Evolutionary conservation across 2,329 filamentous ascomycete genomes (phyloP), one percentile per base, ranked within the genome.

Genomic region (Aspergillus ustus): DNA sequence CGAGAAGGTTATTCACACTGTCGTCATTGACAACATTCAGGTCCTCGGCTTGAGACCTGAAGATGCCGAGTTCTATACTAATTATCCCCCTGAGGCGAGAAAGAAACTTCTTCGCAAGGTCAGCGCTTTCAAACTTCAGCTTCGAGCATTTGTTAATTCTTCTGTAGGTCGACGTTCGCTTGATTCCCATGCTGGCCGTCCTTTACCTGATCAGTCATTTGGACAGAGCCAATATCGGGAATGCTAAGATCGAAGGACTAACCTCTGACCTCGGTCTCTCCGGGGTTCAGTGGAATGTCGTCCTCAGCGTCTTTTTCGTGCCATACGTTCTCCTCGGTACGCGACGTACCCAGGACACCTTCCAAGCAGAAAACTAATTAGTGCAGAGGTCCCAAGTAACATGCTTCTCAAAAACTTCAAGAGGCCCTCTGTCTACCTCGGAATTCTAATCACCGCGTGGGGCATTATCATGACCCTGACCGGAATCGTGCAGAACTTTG

Each of bases 401-500:
- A 55, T 66, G 56, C 37, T 69, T 5, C 51, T 69, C 9, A 71
- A 69, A 52, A 66, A 62, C 55, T 61, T 73, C n/a, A 56, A 64
- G 40, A 66, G 65, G 8, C 67, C 71, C 2, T 72, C 70, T 3
- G 57, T 72, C 45, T 66, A 71, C 65, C 54, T 76, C 31, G 68
- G 70, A 7, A 68, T 73, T 22, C 52, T 57, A 22, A 71, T 72
- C 64, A 61, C 76, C 19, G 68, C 65, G 7, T 83, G 80, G 81
- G 81, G 82, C 0, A 72, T 79, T 45, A 79, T 83, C 3, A 78
- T 81, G 72, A 84, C 82, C 1, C 69, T 83, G 55, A 83, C 82
- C 71, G 82, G 81, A 13, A 68, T 83, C 76, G 48, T 78, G 4
- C 75, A 81, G 60, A 80, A 78, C 59, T 78, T 80, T 59, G 55